Base-by-base conservation (phyloP, 2,329 filamentous ascomycete genomes). In the Cordyceps fumosorosea region DNA sequence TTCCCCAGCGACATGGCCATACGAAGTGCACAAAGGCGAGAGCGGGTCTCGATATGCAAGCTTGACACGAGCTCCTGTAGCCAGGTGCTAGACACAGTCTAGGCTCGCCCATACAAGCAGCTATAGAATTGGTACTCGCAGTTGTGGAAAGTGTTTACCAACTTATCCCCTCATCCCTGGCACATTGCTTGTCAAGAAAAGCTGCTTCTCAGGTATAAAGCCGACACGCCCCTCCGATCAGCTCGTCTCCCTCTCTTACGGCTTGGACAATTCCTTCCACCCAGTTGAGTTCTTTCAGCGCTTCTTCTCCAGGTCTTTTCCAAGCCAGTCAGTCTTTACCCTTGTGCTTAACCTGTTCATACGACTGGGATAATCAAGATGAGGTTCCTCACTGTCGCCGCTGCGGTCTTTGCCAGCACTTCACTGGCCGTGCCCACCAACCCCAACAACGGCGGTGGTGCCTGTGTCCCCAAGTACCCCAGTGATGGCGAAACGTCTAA, bases 301-400 rank as follows among this genome's bases (percentile, higher is more conserved):
- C 42, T 22, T 29, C 37, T 57, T 22, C 55, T 37, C 32, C 60
- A 53, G 54, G 37, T 50, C 44, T 29, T 32, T 52, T 54, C 53
- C n/a, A 24, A 34, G 53, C 29, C 54, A 61, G 48, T 37, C 51
- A 53, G 32, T 52, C 34, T 50, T 60, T 62, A 32, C 32, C 52
- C 32, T 52, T 50, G 47, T 37, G 20, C 44, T 26, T 53, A 14
- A 37, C 44, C 32, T 50, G 20, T 26, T 52, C 11, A 22, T 34
- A 56, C 44, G 26, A 44, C 24, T 48, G 34, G 37, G 32, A 53
- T 29, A 22, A 54, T 60, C 62, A 66, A 58, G 50, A 67, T 67
- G 66, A 66, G 66, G 66, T 62, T 66, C 63, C 12, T 65, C 56
- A 50, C 64, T 48, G 54, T 64, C 42, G 65, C 64, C 22, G 52